phyloP scores from a whole-genome alignment of 1,284 basidiomycete genomes.

The Malassezia globosa region DNA sequence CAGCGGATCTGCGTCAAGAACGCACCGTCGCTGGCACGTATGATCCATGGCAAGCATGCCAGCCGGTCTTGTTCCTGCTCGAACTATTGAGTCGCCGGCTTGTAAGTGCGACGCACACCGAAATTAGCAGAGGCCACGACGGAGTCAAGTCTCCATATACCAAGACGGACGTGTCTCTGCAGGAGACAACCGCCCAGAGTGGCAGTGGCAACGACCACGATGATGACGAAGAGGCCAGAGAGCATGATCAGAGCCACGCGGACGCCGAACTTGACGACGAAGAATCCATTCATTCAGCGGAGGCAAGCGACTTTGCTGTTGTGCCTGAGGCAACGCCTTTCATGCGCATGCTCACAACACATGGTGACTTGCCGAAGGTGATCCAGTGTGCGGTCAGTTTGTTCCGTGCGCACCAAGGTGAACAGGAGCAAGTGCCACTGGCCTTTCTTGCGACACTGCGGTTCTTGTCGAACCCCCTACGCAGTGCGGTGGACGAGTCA shows the following conservation, averaged over 20 bases:
- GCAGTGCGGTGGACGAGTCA: slow-evolving; percentile 27
- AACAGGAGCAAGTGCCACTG: not conserved
- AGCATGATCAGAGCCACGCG: not conserved
- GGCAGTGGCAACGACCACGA: not conserved
- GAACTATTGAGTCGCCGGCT: slow-evolving; percentile 4
- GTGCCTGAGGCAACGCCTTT: slow-evolving; percentile 17
- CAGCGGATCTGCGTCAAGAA: slow-evolving; percentile 1
- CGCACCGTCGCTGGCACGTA: not conserved
- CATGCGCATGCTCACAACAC: slow-evolving; percentile 18
- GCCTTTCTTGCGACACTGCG: slow-evolving; percentile 17
- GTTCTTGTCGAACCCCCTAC: slow-evolving; percentile 19
- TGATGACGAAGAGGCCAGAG: not conserved
- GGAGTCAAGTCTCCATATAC: too few relatives aligned
- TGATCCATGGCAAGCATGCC: slow-evolving; percentile 13
- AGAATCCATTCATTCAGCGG: not conserved
- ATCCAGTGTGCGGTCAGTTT: not conserved
- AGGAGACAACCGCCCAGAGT: too few relatives aligned
- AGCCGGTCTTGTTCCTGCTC: slow-evolving; percentile 9
- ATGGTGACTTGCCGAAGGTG: slow-evolving; percentile 20
- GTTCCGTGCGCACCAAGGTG: slow-evolving; percentile 11
- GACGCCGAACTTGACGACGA: not conserved
- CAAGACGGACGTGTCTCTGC: too few relatives aligned
- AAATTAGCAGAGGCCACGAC: too few relatives aligned
- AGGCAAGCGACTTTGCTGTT: too few relatives aligned
- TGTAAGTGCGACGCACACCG: not conserved